Conservation (phyloP, 345 rosid genomes). For the Carallia brachiata region DNA sequence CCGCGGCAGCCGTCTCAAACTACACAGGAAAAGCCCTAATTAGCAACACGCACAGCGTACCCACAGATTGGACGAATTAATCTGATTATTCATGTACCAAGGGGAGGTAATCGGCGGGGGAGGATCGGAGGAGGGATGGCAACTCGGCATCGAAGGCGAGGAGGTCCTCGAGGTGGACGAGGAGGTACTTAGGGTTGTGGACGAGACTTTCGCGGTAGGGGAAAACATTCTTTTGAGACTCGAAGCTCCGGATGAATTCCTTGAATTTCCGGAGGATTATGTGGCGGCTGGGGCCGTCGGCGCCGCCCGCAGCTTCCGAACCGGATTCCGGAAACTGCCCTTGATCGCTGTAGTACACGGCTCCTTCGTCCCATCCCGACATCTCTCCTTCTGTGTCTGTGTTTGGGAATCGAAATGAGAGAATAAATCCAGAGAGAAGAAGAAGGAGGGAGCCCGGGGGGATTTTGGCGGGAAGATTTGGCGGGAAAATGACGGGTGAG, state of each 20-base stretch:
- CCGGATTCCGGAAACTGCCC: slow-evolving; percentile 78
- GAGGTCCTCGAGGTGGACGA: slow-evolving; percentile 77
- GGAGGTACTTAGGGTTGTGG: slow-evolving; percentile 63
- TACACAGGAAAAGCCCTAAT: slow-evolving; percentile 13
- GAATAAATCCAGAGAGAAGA: background rate
- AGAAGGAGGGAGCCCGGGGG: background rate
- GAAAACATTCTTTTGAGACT: slow-evolving; percentile 64
- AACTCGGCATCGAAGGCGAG: slow-evolving; percentile 79
- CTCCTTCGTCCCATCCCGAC: slow-evolving; percentile 97
- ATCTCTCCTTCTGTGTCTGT: slow-evolving; percentile 22
- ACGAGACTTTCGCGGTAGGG: slow-evolving; percentile 85
- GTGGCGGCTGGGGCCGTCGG: slow-evolving; percentile 54
- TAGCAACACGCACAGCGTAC: background rate
- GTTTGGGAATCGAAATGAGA: background rate
- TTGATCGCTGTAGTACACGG: slow-evolving; percentile 88
- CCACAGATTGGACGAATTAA: background rate
- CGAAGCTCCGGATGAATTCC: slow-evolving; percentile 84
- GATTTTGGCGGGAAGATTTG: slow-evolving; percentile 11
- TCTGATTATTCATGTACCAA: slow-evolving; percentile 33
- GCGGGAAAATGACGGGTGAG: background rate
- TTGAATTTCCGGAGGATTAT: slow-evolving; percentile 71
- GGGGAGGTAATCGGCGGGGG: slow-evolving; percentile 80
- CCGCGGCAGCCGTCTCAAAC: slow-evolving; percentile 93
- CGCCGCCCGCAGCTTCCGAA: slow-evolving; percentile 21
- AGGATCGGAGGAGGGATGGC: slow-evolving; percentile 70